A percentile compares a stretch with the other conserved stretches of the same genome.
Conservation (phyloP, 2,329 filamentous ascomycete genomes). For the Xylaria sp. region DNA sequence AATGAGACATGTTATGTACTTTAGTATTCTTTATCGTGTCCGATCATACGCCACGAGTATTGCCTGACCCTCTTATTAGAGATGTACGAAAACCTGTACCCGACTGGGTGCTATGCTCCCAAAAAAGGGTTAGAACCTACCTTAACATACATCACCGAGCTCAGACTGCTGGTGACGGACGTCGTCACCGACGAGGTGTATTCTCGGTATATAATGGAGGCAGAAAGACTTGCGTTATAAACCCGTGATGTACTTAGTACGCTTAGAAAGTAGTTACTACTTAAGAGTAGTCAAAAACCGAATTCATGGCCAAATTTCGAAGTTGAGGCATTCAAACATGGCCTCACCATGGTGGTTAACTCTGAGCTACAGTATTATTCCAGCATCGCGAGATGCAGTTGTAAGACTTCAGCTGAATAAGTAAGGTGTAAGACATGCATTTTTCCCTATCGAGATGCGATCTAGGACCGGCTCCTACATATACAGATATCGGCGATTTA, state of each 20-base stretch:
- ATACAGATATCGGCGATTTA: conserved; percentile 7
- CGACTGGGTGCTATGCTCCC: not conserved
- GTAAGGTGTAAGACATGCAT: conserved; percentile 26
- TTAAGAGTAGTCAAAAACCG: not conserved
- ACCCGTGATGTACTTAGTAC: not conserved
- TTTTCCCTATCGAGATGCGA: not conserved
- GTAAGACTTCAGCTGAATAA: conserved; percentile 5
- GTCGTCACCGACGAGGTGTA: not conserved
- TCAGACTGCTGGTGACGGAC: conserved; percentile 2
- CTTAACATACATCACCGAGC: conserved; percentile 16
- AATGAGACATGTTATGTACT: not conserved
- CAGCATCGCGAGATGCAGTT: conserved; percentile 1
- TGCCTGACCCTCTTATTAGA: not conserved
- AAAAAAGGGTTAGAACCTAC: conserved; percentile 25
- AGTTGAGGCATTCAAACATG: not conserved
- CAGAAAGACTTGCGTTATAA: not conserved
- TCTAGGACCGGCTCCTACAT: conserved; percentile 8
- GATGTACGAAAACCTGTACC: not conserved
- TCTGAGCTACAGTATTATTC: not conserved
- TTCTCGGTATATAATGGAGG: not conserved
- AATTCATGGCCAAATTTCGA: too few relatives aligned
- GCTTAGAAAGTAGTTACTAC: not conserved
- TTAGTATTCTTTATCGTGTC: not conserved
- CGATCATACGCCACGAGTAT: not conserved
- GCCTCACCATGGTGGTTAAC: not conserved